These are phyloP conservation scores for Achaetomiella virescens DNA, from an alignment of 495 filamentous ascomycete genomes.

Conservation along the genomic window DNA sequence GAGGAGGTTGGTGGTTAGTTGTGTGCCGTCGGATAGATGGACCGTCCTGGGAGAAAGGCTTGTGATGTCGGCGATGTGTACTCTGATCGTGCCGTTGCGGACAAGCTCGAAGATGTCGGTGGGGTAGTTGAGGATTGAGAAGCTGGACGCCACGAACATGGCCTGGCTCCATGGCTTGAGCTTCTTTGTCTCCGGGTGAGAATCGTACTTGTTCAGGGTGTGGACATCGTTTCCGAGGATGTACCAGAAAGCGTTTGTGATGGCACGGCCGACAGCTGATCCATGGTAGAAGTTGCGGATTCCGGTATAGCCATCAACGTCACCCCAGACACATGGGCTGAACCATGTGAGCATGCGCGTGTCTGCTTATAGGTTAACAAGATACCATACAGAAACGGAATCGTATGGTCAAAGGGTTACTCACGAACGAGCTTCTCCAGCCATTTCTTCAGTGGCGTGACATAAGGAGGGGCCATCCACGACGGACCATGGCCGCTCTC, in stretches of 20 bases:
- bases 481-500: conserved; percentile 65
- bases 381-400: neutral
- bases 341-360: conserved; percentile 40
- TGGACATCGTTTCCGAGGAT: conserved; percentile 56
- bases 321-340: conserved; percentile 41
- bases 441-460: conserved; percentile 41
- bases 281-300: conserved; percentile 55
- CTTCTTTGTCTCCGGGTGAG: conserved; percentile 57
- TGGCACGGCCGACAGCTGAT: conserved; percentile 58
- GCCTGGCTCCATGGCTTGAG: conserved; percentile 57
- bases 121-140: conserved; percentile 66
- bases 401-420: conserved; percentile 10
- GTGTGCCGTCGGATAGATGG: conserved; percentile 50
- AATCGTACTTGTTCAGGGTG: conserved; percentile 50
- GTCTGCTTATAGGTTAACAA: conserved; percentile 21
- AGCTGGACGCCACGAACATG: conserved; percentile 57
- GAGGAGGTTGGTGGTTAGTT: conserved; percentile 55
- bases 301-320: conserved; percentile 34
- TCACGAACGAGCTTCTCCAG: conserved; percentile 55
- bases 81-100: conserved; percentile 49
- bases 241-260: conserved; percentile 64
- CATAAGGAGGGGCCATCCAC: conserved; percentile 61
- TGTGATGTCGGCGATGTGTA: conserved; percentile 58
- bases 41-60: conserved; percentile 44
- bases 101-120: conserved; percentile 60